Evolutionary conservation across 2,329 filamentous ascomycete species (phyloP).

Genomic region (Fusarium tupiense): DNA sequence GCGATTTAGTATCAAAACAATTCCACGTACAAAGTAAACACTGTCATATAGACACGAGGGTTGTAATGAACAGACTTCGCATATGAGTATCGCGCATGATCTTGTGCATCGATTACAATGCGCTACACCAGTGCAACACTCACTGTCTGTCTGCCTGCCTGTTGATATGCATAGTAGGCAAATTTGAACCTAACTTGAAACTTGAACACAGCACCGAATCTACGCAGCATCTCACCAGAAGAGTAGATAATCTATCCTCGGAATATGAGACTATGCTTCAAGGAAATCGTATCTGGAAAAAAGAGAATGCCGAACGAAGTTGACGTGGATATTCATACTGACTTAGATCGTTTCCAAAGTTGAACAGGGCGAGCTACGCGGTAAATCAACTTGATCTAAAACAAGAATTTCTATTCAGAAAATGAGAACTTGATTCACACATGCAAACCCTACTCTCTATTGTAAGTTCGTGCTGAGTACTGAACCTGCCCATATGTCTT

Average conservation of each 20-base stretch:
- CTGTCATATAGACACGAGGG: neutral
- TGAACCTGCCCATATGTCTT: slow-evolving; percentile 20
- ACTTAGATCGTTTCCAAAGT: neutral
- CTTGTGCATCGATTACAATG: neutral
- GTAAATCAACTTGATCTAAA: neutral
- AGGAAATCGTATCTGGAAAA: neutral
- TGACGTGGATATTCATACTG: neutral
- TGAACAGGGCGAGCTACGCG: neutral
- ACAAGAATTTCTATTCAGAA: slow-evolving; percentile 4
- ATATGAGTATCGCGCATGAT: neutral
- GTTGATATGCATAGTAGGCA: neutral
- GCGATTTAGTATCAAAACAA: neutral
- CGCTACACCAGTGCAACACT: neutral
- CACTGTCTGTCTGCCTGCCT: neutral
- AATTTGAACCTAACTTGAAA: too few relatives aligned
- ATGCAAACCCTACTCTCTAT: neutral
- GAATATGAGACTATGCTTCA: neutral
- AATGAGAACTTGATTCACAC: neutral
- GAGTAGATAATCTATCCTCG: neutral
- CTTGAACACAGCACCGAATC: too few relatives aligned
- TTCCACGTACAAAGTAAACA: neutral
- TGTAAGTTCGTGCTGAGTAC: slow-evolving; percentile 12
- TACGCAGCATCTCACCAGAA: neutral
- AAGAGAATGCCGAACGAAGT: neutral
- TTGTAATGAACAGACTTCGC: neutral